Evolutionary conservation across 208 protist species (phyloP).

Genomic region (Leishmania arabica): DNA sequence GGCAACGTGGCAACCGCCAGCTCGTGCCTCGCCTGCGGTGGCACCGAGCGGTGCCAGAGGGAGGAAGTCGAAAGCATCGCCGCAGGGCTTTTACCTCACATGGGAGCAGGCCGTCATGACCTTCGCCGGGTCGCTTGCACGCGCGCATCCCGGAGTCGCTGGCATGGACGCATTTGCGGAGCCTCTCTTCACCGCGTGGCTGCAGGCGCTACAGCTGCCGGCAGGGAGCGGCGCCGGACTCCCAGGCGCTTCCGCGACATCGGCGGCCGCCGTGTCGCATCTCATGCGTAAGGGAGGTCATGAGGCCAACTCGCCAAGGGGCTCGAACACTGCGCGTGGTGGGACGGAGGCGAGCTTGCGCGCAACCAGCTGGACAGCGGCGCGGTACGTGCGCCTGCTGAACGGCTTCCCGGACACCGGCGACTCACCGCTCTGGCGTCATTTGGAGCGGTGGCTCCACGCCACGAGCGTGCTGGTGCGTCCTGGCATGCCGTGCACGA

Average conservation of each 20-base stretch:
- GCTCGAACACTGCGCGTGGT: too few relatives aligned
- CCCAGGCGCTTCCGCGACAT: slow-evolving; percentile 6
- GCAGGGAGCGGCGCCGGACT: slow-evolving; percentile 23
- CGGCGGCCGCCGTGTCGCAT: slow-evolving; percentile 18
- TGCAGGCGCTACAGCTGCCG: slow-evolving; percentile 46
- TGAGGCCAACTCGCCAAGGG: too few relatives aligned
- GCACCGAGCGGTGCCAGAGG: background rate
- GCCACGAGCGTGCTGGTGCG: slow-evolving; percentile 73
- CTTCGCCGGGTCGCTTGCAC: slow-evolving; percentile 39
- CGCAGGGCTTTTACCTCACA: slow-evolving; percentile 19
- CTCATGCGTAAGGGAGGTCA: slow-evolving; percentile 1
- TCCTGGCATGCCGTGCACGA: slow-evolving; percentile 37
- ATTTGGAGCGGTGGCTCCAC: slow-evolving; percentile 76
- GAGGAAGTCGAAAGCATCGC: background rate
- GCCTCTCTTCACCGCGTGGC: slow-evolving; percentile 64
- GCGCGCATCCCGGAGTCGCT: slow-evolving; percentile 42
- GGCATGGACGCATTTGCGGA: slow-evolving; percentile 69
- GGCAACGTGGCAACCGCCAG: slow-evolving; percentile 33
- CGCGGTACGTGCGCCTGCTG: slow-evolving; percentile 21
- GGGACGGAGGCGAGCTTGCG: background rate
- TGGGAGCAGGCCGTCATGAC: slow-evolving; percentile 41
- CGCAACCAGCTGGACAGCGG: background rate
- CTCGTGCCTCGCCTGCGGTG: background rate
- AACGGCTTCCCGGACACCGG: slow-evolving; percentile 29
- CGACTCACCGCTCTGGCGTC: slow-evolving; percentile 71